These are phyloP conservation scores for Saksenaea vasiformis DNA, from an alignment of 371 early-diverging fungal genomes.

Conservation along the genomic window DNA sequence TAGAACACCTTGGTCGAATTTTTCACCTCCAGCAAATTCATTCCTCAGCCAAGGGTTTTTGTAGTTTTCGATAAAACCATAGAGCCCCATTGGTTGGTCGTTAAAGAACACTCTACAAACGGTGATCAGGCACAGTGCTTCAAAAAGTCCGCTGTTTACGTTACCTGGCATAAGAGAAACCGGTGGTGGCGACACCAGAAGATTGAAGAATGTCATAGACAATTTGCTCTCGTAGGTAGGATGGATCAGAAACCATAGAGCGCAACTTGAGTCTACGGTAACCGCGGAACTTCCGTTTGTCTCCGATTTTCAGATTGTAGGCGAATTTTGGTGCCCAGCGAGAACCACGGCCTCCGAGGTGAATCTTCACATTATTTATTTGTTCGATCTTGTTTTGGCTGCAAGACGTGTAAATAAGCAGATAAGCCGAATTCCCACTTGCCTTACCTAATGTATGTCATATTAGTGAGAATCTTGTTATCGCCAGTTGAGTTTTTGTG, in stretches of 20 bases:
- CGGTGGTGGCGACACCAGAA: slow-evolving; percentile 28
- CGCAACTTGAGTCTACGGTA: slow-evolving; percentile 36
- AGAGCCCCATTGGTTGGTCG: slow-evolving; percentile 36
- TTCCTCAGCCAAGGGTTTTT: slow-evolving; percentile 38
- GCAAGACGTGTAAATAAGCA: neutral
- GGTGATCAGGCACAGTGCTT: neutral
- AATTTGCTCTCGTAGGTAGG: slow-evolving; percentile 39
- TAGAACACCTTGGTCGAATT: slow-evolving; percentile 33
- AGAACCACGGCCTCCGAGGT: slow-evolving; percentile 36
- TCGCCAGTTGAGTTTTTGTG: slow-evolving; percentile 11
- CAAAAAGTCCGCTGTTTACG: neutral
- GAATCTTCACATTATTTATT: slow-evolving; percentile 20
- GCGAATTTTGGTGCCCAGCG: slow-evolving; percentile 31
- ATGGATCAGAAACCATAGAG: slow-evolving; percentile 33
- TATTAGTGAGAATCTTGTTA: slow-evolving; percentile 10
- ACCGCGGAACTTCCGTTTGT: slow-evolving; percentile 20
- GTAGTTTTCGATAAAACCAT: slow-evolving; percentile 37
- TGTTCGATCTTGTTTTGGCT: slow-evolving; percentile 20
- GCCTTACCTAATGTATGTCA: slow-evolving; percentile 24
- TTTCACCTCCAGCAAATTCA: slow-evolving; percentile 33
- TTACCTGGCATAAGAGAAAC: slow-evolving; percentile 28
- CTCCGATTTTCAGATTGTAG: slow-evolving; percentile 34
- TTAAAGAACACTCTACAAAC: slow-evolving; percentile 33
- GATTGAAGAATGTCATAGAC: slow-evolving; percentile 28
- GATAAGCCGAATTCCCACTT: neutral